A percentile compares a stretch with the other conserved stretches of the same genome.
Evolutionary conservation across 2,329 filamentous ascomycete species (phyloP).

Genomic region (Colletotrichum spinosum): DNA sequence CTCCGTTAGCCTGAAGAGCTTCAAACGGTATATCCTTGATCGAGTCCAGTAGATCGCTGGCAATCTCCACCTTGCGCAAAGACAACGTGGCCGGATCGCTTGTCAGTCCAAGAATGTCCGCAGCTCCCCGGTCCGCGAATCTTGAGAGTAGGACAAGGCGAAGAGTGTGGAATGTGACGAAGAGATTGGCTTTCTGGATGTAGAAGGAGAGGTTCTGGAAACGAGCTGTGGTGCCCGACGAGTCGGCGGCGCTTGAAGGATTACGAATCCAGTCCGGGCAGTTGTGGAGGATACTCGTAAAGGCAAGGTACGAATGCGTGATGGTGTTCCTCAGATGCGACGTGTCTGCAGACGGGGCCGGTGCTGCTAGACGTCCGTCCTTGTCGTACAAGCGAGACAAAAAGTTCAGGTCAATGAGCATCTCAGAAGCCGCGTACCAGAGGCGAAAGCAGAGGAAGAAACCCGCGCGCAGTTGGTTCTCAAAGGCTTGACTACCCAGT

Average conservation of each 20-base stretch:
- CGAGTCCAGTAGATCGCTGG: constrained; percentile 53
- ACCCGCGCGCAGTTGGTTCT: constrained; percentile 8
- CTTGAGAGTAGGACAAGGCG: constrained; percentile 49
- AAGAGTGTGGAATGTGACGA: constrained; percentile 54
- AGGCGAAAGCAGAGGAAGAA: constrained; percentile 11
- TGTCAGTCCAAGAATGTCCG: constrained; percentile 12
- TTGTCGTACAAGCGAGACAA: not conserved
- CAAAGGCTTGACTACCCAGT: not conserved
- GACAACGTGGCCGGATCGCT: constrained; percentile 21
- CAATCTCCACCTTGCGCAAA: constrained; percentile 54
- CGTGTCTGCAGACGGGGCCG: not conserved
- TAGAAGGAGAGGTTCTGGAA: constrained; percentile 39
- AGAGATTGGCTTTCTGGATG: constrained; percentile 55
- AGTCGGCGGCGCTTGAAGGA: not conserved
- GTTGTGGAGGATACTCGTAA: constrained; percentile 39
- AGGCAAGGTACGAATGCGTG: constrained; percentile 40
- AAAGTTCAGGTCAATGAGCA: constrained; percentile 25
- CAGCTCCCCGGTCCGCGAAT: constrained; percentile 2
- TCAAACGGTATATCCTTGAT: constrained; percentile 56
- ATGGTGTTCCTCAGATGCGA: constrained; percentile 37
- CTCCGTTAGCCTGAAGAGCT: constrained; percentile 53
- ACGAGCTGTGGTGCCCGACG: rapidly evolving
- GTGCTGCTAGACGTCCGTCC: constrained; percentile 6
- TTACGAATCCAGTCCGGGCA: constrained; percentile 23
- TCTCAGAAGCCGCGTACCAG: constrained; percentile 24